Evolutionary conservation across 1,139 yeast genomes (phyloP).

Genomic region (Geotrichum armillariae): DNA sequence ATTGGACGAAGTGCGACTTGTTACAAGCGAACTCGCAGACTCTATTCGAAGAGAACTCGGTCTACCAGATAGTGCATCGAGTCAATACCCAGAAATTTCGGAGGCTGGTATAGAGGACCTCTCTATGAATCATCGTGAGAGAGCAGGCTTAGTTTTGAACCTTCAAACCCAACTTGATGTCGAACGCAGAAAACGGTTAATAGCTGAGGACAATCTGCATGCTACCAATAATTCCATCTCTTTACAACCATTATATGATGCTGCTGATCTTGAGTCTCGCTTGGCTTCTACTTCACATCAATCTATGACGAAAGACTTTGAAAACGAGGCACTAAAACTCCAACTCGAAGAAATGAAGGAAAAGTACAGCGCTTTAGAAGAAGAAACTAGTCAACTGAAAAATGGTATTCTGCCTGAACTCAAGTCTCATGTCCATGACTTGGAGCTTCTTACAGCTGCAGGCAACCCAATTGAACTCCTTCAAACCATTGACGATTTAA

Average conservation of each 20-base stretch:
- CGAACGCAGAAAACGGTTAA: constrained; percentile 38
- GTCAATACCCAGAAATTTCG: neutral
- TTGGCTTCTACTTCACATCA: constrained; percentile 30
- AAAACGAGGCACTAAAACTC: constrained; percentile 27
- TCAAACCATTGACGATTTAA: constrained; percentile 37
- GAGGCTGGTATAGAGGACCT: constrained; percentile 10
- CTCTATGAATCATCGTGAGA: constrained; percentile 20
- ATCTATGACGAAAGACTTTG: constrained; percentile 30
- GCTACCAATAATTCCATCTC: constrained; percentile 5
- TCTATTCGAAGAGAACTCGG: constrained; percentile 40
- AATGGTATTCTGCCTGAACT: constrained; percentile 36
- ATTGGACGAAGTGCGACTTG: constrained; percentile 38
- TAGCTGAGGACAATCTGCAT: constrained; percentile 29
- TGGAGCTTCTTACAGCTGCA: constrained; percentile 34
- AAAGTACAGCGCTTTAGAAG: constrained; percentile 35
- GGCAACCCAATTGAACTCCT: constrained; percentile 37
- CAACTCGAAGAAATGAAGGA: constrained; percentile 26
- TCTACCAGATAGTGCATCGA: constrained; percentile 22
- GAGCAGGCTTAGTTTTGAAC: constrained; percentile 31
- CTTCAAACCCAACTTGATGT: constrained; percentile 35
- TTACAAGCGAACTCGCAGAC: constrained; percentile 42
- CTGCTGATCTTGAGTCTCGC: constrained; percentile 30
- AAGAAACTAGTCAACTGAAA: constrained; percentile 38
- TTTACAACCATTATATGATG: constrained; percentile 23
- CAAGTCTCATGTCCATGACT: constrained; percentile 32